Percentiles rank a stretch among this genome's conserved stretches.
Conservation (phyloP, 2,329 filamentous ascomycete genomes). For the Xylariaceae sp. region DNA sequence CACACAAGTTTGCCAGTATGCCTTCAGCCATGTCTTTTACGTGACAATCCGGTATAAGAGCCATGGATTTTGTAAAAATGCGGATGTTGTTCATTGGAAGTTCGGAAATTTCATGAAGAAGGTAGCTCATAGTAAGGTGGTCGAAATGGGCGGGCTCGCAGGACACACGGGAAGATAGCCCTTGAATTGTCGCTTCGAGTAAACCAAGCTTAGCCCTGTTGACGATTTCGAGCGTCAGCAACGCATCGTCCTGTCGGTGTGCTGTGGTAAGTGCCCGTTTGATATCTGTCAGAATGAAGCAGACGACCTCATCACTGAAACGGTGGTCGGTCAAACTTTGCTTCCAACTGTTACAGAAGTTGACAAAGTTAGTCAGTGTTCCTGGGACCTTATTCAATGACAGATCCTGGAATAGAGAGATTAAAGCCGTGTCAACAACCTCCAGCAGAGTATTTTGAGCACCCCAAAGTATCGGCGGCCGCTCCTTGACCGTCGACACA, state of each 20-base stretch:
- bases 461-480: constrained; percentile 10
- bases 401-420: constrained; percentile 20
- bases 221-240: constrained; percentile 3
- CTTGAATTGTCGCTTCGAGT: constrained; percentile 29
- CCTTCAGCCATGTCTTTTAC: constrained; percentile 17
- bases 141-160: constrained; percentile 15
- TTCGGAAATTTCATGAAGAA: constrained; percentile 27
- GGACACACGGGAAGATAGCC: constrained; percentile 12
- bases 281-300: constrained; percentile 23
- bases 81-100: constrained; percentile 30
- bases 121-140: constrained; percentile 20
- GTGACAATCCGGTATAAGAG: constrained; percentile 21
- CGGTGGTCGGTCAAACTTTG: constrained; percentile 12
- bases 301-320: constrained; percentile 22
- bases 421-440: constrained; percentile 19
- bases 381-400: neutral
- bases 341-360: constrained; percentile 31
- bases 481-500: neutral
- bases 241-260: neutral
- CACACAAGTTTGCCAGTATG: constrained; percentile 28
- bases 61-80: constrained; percentile 29
- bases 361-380: constrained; percentile 13
- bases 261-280: constrained; percentile 11
- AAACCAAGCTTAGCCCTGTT: constrained; percentile 14
- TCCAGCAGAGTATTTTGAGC: constrained; percentile 11